Percentiles rank a stretch among this genome's conserved stretches.
These are phyloP conservation scores for Monosporozyma aerobia DNA, from an alignment of 805 yeast genomes.

Conservation along the genomic window DNA sequence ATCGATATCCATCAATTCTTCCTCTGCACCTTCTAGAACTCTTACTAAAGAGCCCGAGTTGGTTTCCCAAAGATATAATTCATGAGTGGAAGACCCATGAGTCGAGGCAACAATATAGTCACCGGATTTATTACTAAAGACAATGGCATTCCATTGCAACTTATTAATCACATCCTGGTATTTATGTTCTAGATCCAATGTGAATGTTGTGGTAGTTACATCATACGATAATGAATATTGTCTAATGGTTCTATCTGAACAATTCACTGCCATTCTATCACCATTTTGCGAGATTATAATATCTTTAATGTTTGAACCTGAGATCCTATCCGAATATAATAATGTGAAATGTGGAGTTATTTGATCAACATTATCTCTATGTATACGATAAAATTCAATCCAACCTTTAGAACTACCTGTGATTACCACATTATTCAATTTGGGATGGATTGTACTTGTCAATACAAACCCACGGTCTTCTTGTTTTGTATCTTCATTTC, in stretches of 20 bases:
- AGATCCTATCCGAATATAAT: constrained; percentile 45
- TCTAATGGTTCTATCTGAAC: constrained; percentile 68
- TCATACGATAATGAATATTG: constrained; percentile 32
- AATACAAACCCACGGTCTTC: constrained; percentile 21
- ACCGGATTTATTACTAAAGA: constrained; percentile 60
- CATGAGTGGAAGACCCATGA: constrained; percentile 73
- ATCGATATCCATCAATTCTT: constrained; percentile 71
- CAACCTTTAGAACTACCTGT: constrained; percentile 79
- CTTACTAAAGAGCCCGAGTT: constrained; percentile 78
- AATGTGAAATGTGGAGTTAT: constrained; percentile 19
- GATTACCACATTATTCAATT: constrained; percentile 38
- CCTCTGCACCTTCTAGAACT: constrained; percentile 83
- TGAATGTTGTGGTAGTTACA: constrained; percentile 25
- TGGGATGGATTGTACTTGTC: constrained; percentile 26
- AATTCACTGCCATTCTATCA: constrained; percentile 56
- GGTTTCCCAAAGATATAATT: constrained; percentile 89
- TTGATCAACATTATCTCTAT: background rate
- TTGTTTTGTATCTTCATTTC: constrained; percentile 12
- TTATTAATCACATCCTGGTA: constrained; percentile 87
- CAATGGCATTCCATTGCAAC: constrained; percentile 78
- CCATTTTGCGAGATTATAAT: constrained; percentile 51
- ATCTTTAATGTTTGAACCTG: constrained; percentile 64
- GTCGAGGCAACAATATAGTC: constrained; percentile 88
- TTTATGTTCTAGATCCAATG: constrained; percentile 62
- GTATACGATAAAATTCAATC: constrained; percentile 41